Conservation (phyloP, 2,329 filamentous ascomycete species). For the Cercospora sp. region DNA sequence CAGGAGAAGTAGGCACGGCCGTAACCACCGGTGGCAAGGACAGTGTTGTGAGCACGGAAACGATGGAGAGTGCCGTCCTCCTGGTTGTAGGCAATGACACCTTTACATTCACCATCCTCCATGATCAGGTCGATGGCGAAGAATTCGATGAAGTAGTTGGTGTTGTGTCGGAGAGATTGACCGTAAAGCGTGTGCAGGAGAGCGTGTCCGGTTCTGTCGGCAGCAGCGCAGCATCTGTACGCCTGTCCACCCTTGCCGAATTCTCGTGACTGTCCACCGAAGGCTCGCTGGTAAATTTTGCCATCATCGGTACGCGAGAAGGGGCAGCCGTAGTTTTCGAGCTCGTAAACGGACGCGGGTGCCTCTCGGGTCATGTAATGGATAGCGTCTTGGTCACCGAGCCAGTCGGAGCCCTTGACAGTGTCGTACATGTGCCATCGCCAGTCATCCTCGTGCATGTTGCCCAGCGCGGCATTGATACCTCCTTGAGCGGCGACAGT, state of each 20-base stretch:
- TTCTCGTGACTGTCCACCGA: slow-evolving; percentile 94
- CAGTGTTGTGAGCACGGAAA: slow-evolving; percentile 95
- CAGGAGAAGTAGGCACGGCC: slow-evolving; percentile 98
- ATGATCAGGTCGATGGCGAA: slow-evolving; percentile 96
- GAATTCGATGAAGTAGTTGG: slow-evolving; percentile 99
- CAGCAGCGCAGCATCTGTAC: slow-evolving; percentile 94
- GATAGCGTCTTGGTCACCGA: slow-evolving; percentile 95
- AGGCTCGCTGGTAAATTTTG: slow-evolving; percentile 97
- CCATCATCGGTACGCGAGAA: slow-evolving; percentile 96
- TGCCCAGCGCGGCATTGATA: slow-evolving; percentile 85
- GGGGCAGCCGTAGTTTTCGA: slow-evolving; percentile 96
- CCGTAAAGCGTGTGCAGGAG: slow-evolving; percentile 98
- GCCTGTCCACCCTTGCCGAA: slow-evolving; percentile 97
- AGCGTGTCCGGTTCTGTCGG: slow-evolving; percentile 94
- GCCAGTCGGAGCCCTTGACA: slow-evolving; percentile 96
- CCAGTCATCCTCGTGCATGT: slow-evolving; percentile 99
- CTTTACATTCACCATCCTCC: slow-evolving; percentile 95
- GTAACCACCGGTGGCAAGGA: slow-evolving; percentile 95
- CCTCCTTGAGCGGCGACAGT: slow-evolving; percentile 76
- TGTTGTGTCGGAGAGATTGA: slow-evolving; percentile 94
- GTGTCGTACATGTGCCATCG: slow-evolving; percentile 99
- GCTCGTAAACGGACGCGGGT: slow-evolving; percentile 85
- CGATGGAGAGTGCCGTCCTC: slow-evolving; percentile 97
- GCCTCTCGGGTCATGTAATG: slow-evolving; percentile 98
- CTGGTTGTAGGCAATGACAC: slow-evolving; percentile 97